Percentiles rank a stretch among this genome's conserved stretches.
Evolutionary conservation across 352 stramenopile genomes (phyloP).

Genomic region (Globisporangium nunn): DNA sequence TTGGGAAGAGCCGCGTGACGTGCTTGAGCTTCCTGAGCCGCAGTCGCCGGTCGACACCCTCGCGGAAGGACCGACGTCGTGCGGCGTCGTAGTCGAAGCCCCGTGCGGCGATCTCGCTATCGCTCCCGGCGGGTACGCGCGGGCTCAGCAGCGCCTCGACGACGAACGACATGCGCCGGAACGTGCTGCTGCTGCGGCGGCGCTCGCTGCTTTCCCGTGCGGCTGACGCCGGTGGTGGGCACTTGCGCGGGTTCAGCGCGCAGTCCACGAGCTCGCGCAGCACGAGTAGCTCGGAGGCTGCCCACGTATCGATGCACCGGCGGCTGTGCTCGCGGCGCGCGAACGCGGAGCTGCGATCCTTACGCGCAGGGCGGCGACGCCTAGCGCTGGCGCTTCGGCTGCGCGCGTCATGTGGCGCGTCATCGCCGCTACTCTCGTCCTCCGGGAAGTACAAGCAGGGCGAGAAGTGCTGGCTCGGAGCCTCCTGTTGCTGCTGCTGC

Average conservation of each 20-base stretch:
- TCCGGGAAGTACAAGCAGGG: conserved; percentile 14
- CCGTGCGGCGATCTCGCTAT: not conserved
- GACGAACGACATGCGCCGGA: conserved; percentile 11
- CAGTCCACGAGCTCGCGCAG: conserved; percentile 48
- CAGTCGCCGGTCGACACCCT: conserved; percentile 34
- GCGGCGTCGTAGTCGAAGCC: conserved; percentile 6
- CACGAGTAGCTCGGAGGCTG: conserved; percentile 44
- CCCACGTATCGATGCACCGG: conserved; percentile 43
- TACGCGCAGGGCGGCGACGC: not conserved
- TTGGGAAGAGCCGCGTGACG: conserved; percentile 55
- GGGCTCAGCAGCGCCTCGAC: conserved; percentile 14
- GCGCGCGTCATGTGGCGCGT: not conserved
- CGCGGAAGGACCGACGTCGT: conserved; percentile 38
- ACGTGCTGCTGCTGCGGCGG: conserved; percentile 14
- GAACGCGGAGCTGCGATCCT: conserved; percentile 11
- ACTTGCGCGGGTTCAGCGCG: conserved; percentile 22
- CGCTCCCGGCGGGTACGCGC: not conserved
- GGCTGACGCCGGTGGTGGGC: conserved; percentile 3
- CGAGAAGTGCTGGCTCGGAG: conserved; percentile 6
- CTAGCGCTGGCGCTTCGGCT: not conserved
- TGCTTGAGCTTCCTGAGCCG: conserved; percentile 27
- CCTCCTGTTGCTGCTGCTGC: not conserved
- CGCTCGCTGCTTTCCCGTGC: conserved; percentile 4
- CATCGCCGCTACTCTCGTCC: not conserved
- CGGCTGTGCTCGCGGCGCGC: conserved; percentile 16